These are phyloP conservation scores for Tuber brumale DNA, from an alignment of 495 filamentous ascomycete species.

Conservation along the genomic window DNA sequence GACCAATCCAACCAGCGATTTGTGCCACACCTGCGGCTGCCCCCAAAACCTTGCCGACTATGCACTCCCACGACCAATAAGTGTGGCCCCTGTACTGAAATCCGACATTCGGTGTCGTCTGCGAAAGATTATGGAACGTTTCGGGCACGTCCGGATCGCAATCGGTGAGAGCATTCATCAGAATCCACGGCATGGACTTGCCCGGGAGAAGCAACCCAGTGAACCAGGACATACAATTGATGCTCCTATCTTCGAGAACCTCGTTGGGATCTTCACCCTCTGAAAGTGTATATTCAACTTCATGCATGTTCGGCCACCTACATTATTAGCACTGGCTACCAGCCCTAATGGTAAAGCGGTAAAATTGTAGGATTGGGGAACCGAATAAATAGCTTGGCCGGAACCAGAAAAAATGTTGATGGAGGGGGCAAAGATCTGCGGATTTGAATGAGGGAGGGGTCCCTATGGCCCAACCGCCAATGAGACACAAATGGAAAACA, in stretches of 20 bases:
- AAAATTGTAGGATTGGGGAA: background rate
- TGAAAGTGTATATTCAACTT: constrained; percentile 54
- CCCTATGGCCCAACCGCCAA: constrained; percentile 3
- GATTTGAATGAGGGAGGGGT: background rate
- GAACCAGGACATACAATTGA: constrained; percentile 66
- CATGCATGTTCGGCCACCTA: constrained; percentile 60
- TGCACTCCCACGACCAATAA: constrained; percentile 62
- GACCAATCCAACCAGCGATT: constrained; percentile 64
- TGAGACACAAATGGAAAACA: constrained; percentile 9
- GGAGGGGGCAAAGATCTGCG: constrained; percentile 11
- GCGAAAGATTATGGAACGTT: constrained; percentile 55
- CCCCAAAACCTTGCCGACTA: constrained; percentile 68
- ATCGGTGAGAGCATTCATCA: constrained; percentile 67
- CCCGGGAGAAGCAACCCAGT: constrained; percentile 63
- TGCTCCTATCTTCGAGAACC: constrained; percentile 54
- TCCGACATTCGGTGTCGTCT: constrained; percentile 57
- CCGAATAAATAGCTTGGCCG: background rate
- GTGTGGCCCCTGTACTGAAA: constrained; percentile 66
- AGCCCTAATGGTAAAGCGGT: background rate
- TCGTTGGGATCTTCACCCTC: constrained; percentile 51
- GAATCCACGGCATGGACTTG: constrained; percentile 60
- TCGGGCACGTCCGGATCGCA: constrained; percentile 59
- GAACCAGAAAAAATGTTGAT: background rate
- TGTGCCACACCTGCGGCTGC: constrained; percentile 64
- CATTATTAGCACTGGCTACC: constrained; percentile 9